Percentiles rank a stretch among this genome's conserved stretches.
Evolutionary conservation across 2,329 filamentous ascomycete genomes (phyloP).

Genomic region (Colletotrichum orchidophilum): DNA sequence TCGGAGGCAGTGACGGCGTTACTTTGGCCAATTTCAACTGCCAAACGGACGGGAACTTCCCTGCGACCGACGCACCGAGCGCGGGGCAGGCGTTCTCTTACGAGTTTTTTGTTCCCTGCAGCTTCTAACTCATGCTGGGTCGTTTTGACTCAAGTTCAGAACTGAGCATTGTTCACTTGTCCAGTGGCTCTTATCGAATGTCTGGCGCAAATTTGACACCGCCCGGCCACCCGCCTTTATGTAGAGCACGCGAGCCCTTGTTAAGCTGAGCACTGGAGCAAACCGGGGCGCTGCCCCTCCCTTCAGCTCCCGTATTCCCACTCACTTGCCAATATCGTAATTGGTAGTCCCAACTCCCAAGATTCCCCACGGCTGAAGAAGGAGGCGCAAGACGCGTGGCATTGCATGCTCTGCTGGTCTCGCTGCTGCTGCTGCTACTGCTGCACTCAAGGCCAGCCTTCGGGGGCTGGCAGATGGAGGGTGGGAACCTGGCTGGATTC

Average conservation of each 20-base stretch:
- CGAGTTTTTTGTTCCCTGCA: neutral
- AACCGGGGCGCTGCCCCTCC: no score
- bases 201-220: neutral
- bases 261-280: constrained; percentile 1
- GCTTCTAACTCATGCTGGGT: no score
- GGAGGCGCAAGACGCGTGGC: constrained; percentile 27
- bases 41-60: neutral
- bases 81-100: constrained; percentile 13
- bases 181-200: neutral
- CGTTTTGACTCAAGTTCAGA: no score
- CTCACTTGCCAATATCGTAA: no score
- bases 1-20: constrained; percentile 12
- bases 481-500: constrained; percentile 10
- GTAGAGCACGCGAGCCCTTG: constrained; percentile 24
- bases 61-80: neutral
- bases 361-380: neutral
- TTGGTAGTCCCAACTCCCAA: constrained; percentile 10
- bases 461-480: neutral
- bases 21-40: neutral
- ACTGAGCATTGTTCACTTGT: no score
- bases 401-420: constrained; percentile 6
- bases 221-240: neutral
- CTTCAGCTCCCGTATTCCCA: no score
- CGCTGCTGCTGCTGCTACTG: no score
- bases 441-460: no score